These are phyloP conservation scores for Bombardia bombarda DNA, from an alignment of 495 filamentous ascomycete species.

Conservation along the genomic window DNA sequence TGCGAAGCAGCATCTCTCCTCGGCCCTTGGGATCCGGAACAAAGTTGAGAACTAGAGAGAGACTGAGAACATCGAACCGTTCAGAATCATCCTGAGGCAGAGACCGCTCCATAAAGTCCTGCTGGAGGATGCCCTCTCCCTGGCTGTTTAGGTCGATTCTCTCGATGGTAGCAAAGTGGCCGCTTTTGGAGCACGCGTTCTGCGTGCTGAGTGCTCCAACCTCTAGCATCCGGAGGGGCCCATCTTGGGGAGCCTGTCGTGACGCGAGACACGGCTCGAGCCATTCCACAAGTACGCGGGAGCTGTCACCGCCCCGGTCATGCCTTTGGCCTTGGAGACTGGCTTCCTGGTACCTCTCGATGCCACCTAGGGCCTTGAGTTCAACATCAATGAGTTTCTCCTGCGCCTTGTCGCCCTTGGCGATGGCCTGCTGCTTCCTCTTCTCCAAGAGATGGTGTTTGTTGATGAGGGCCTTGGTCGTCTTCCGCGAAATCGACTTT, in stretches of 20 bases:
- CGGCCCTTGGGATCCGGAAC: slow-evolving; percentile 66
- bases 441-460: slow-evolving; percentile 81
- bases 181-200: slow-evolving; percentile 73
- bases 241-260: slow-evolving; percentile 18
- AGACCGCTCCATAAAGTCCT: slow-evolving; percentile 91
- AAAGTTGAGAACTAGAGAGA: slow-evolving; percentile 95
- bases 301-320: slow-evolving; percentile 85
- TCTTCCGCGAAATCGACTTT: slow-evolving; percentile 65
- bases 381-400: slow-evolving; percentile 49
- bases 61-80: slow-evolving; percentile 78
- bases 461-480: slow-evolving; percentile 73
- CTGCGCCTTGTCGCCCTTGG: slow-evolving; percentile 49
- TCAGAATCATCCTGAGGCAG: slow-evolving; percentile 54
- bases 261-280: slow-evolving; percentile 39
- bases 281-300: slow-evolving; percentile 81
- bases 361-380: slow-evolving; percentile 57
- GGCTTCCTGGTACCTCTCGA: slow-evolving; percentile 79
- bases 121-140: slow-evolving; percentile 66
- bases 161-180: slow-evolving; percentile 56
- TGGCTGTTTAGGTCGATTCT: slow-evolving; percentile 90
- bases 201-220: slow-evolving; percentile 79
- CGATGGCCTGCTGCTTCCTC: slow-evolving; percentile 56
- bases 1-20: slow-evolving; percentile 81
- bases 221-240: slow-evolving; percentile 63
- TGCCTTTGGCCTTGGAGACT: slow-evolving; percentile 80